These are phyloP conservation scores for Corylus americana DNA, from an alignment of 306 rosid genomes.

Conservation along the genomic window DNA sequence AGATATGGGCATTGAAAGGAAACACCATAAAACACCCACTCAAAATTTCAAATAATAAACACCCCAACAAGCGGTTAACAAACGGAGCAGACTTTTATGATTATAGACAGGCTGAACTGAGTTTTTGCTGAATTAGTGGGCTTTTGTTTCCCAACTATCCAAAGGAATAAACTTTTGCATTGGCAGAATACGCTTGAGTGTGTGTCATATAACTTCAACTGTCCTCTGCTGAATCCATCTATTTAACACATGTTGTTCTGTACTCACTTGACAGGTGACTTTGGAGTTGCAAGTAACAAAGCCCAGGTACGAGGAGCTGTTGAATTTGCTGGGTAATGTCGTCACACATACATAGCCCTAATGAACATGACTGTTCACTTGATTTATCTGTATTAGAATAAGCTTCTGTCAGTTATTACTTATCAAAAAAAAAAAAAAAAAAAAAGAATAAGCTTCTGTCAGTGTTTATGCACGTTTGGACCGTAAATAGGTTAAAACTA, in stretches of 20 bases:
- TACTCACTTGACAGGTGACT: slow-evolving; percentile 53
- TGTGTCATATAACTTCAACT: neutral
- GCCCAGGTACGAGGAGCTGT: slow-evolving; percentile 62
- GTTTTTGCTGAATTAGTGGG: neutral
- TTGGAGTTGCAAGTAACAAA: slow-evolving; percentile 65
- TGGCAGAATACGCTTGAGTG: neutral
- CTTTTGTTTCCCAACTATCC: neutral
- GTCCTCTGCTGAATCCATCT: slow-evolving; percentile 2
- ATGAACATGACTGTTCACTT: neutral
- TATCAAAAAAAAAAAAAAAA: too few species aligned
- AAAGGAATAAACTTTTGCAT: neutral
- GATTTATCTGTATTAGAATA: neutral
- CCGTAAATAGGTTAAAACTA: slow-evolving; percentile 12
- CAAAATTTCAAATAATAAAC: too few species aligned
- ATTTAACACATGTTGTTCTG: slow-evolving; percentile 6
- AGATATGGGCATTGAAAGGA: too few species aligned
- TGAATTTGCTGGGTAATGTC: slow-evolving; percentile 39
- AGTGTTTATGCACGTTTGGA: neutral
- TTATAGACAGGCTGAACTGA: neutral
- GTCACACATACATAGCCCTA: slow-evolving; percentile 39
- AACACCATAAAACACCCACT: too few species aligned
- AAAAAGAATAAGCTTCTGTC: neutral
- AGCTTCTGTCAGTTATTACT: neutral
- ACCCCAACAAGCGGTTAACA: too few species aligned
- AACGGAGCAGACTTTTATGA: neutral